phyloP scores from a whole-genome alignment of 345 rosid genomes.

The Anacardium occidentale region DNA sequence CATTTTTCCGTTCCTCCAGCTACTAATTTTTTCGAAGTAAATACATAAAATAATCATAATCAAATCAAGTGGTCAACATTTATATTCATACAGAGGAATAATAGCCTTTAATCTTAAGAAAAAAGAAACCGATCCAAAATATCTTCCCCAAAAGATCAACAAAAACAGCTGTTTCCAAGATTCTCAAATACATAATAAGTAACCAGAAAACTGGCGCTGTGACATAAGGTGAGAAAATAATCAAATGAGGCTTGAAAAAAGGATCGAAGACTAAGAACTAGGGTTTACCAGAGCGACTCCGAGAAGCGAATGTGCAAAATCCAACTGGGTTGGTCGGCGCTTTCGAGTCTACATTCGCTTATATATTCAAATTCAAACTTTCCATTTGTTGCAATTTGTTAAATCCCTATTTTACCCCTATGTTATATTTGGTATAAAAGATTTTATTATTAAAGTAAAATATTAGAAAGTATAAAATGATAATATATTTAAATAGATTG shows the following conservation, averaged over 20 bases:
- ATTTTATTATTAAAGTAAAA: no score
- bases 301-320: not conserved
- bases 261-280: not conserved
- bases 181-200: not conserved
- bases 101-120: not conserved
- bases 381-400: not conserved
- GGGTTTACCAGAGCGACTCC: slow-evolving; percentile 29
- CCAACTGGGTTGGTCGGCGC: not conserved
- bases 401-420: slow-evolving; percentile 7
- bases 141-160: slow-evolving; percentile 3
- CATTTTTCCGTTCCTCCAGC: not conserved
- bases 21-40: not conserved
- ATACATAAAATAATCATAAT: not conserved
- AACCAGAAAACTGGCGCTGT: not conserved
- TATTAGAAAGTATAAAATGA: no score
- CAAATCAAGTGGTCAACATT: not conserved
- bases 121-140: not conserved
- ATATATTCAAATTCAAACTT: not conserved
- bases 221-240: not conserved
- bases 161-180: not conserved
- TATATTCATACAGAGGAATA: not conserved
- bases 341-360: not conserved
- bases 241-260: not conserved
- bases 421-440: no score
- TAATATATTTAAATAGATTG: no score